Evolutionary conservation across 1,284 basidiomycete genomes (phyloP), one percentile per base, ranked within the genome.

Genomic region (Irpex sp.): DNA sequence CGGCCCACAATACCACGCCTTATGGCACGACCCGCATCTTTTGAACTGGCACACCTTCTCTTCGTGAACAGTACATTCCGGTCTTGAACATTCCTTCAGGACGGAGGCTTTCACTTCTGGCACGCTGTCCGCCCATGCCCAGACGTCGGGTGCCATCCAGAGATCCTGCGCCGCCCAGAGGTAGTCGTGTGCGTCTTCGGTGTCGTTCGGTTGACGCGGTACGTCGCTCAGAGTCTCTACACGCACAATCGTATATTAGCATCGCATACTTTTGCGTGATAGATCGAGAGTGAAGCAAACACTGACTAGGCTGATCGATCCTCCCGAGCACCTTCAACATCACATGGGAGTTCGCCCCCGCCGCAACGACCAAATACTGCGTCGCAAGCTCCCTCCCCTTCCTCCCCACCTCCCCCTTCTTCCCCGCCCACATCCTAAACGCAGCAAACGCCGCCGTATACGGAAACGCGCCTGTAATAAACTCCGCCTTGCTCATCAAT

Each of bases 121-220:
- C 61, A 76, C 71, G 17, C 68, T 69, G 64, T 78, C 73, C 9
- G 74, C 78, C 80, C 79, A 81, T 5, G 74, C 69, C 79, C 79
- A 81, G 7, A 79, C 76, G 58, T 74, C 71, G 4, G 70, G 66
- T 8, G 70, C 69, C 75, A 78, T 79, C 79, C 79, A 81, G 1
- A 81, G 69, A 58, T 79, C 76, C 61, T 81, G 79, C 0, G 77
- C 73, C 1, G 80, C 67, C 76, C 75, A 81, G 2, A 81, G 68
- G 66, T 81, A 79, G 67, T 81, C 79, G 49, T 80, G 78, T 26
- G 79, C 78, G 35, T 76, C 76, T 64, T 80, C 79, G 0, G 75
- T 70, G 6, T 77, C 75, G 64, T 80, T 78, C 13, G 61, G 9
- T 1, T 65, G 51, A 13, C 80, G 74, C 7, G 77, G 67, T 7